Evolutionary conservation across 2,329 filamentous ascomycete species (phyloP).

Genomic region (Stachybotrys chartarum): DNA sequence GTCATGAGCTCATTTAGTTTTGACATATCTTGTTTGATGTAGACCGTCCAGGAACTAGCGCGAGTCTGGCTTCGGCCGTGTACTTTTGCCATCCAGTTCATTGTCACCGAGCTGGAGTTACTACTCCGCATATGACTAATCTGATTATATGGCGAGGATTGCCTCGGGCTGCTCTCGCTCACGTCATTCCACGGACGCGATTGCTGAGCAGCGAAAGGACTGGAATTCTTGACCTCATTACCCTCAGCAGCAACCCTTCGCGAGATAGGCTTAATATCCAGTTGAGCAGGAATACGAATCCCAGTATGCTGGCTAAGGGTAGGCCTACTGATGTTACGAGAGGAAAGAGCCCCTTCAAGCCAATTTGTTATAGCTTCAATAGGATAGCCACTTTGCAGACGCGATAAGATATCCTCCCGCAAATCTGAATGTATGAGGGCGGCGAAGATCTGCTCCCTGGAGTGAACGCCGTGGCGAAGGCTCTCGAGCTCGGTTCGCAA

Average conservation of each 20-base stretch:
- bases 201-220: too few species aligned
- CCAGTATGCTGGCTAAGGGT: too few species aligned
- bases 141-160: constrained; percentile 22
- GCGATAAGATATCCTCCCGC: constrained; percentile 47
- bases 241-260: too few species aligned
- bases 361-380: constrained; percentile 50
- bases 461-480: constrained; percentile 45
- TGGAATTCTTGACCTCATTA: too few species aligned
- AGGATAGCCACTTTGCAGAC: constrained; percentile 45
- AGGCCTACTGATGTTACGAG: constrained; percentile 8
- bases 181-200: too few species aligned
- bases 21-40: constrained; percentile 42
- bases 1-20: constrained; percentile 36
- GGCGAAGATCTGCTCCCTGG: constrained; percentile 47
- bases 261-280: too few species aligned
- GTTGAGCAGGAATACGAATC: too few species aligned
- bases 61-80: constrained; percentile 31
- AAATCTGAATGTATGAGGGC: constrained; percentile 44
- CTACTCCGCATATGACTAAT: too few species aligned
- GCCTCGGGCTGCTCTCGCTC: constrained; percentile 29
- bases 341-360: constrained; percentile 30
- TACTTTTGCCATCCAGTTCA: constrained; percentile 37
- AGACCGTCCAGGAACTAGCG: constrained; percentile 43
- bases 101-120: constrained; percentile 36
- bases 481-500: constrained; percentile 53